Percentiles rank a stretch among this genome's conserved stretches.
phyloP scores from a whole-genome alignment of 1,284 basidiomycete genomes.

The Omphalotus olearius region DNA sequence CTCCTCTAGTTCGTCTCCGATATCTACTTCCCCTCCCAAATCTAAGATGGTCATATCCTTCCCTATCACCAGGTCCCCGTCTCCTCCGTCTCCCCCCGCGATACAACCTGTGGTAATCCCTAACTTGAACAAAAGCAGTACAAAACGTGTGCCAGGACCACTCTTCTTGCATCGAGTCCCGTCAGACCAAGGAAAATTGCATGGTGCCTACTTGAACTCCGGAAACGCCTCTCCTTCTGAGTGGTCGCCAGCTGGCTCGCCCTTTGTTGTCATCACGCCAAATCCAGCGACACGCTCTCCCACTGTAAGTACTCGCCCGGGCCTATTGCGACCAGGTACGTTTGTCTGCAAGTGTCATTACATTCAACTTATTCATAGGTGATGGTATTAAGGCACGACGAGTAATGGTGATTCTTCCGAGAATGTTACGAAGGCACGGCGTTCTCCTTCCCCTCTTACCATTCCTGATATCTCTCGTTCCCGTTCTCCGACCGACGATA shows the following conservation, averaged over 20 bases:
- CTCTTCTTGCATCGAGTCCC: slow-evolving; percentile 11
- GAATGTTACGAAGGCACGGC: background rate
- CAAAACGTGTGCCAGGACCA: slow-evolving; percentile 4
- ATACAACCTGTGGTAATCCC: background rate
- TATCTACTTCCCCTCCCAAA: background rate
- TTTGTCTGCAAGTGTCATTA: background rate
- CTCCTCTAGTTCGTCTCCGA: slow-evolving; percentile 7
- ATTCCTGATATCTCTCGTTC: slow-evolving; percentile 2
- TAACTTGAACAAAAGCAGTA: background rate
- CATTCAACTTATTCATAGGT: background rate
- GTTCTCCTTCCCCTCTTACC: background rate
- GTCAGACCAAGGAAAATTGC: slow-evolving; percentile 1
- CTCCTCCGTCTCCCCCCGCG: slow-evolving; percentile 6
- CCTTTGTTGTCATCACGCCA: slow-evolving; percentile 10
- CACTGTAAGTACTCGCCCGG: background rate
- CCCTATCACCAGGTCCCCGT: slow-evolving; percentile 9
- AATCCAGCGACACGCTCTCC: background rate
- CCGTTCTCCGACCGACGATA: slow-evolving; percentile 2
- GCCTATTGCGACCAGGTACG: background rate
- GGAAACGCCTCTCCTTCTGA: slow-evolving; percentile 1
- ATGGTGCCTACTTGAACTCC: background rate
- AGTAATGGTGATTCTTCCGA: no score
- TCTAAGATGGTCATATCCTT: slow-evolving; percentile 4
- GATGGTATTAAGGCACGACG: no score
- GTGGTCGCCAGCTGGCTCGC: slow-evolving; percentile 8